Conservation (phyloP, 352 stramenopile genomes). For the Phytophthora hibernalis region DNA sequence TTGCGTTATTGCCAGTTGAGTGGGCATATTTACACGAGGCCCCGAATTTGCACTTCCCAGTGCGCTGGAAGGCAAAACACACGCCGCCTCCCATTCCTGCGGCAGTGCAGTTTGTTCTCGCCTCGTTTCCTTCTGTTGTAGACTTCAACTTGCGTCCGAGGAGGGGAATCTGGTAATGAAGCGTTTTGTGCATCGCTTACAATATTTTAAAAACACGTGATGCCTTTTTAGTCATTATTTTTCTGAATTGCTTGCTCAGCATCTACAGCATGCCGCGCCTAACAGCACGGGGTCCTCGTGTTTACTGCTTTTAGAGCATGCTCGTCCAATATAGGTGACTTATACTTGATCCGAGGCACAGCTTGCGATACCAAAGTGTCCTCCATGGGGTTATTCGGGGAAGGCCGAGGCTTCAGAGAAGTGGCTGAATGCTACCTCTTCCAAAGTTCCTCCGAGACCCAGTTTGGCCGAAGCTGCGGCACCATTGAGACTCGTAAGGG, state of each 20-base stretch:
- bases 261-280: slow-evolving; percentile 26
- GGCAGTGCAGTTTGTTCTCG: background rate
- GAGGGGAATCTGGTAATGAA: slow-evolving; percentile 14
- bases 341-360: slow-evolving; percentile 21
- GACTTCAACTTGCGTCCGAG: background rate
- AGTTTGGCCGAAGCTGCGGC: slow-evolving; percentile 31
- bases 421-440: slow-evolving; percentile 44
- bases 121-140: background rate
- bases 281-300: no score
- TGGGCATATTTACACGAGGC: slow-evolving; percentile 32
- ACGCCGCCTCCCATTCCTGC: background rate
- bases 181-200: slow-evolving; percentile 17
- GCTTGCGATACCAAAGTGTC: slow-evolving; percentile 52
- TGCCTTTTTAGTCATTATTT: no score
- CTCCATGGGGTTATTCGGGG: slow-evolving; percentile 57
- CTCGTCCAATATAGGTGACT: slow-evolving; percentile 6
- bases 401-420: slow-evolving; percentile 69
- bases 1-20: background rate
- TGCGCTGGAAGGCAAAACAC: slow-evolving; percentile 37
- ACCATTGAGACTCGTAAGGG: slow-evolving; percentile 9
- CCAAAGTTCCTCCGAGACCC: slow-evolving; percentile 41
- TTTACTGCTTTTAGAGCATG: slow-evolving; percentile 31
- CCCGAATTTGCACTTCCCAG: slow-evolving; percentile 34
- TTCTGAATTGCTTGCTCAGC: background rate
- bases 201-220: background rate